phyloP scores from a whole-genome alignment of 2,329 filamentous ascomycete species.

The Sporothrix phasma region DNA sequence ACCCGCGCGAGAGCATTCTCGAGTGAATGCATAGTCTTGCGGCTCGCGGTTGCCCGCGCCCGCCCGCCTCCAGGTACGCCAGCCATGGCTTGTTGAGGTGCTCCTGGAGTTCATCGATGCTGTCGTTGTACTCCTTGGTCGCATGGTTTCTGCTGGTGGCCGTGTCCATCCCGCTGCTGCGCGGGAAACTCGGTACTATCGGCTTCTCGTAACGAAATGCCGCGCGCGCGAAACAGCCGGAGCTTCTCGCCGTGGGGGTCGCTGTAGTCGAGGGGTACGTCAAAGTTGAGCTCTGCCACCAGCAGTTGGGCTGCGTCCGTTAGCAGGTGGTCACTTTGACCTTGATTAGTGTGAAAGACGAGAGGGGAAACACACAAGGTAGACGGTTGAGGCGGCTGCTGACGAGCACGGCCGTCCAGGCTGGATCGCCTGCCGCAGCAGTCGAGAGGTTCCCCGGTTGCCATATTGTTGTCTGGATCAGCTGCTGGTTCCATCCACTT shows the following conservation, averaged over 20 bases:
- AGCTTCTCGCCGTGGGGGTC: constrained; percentile 52
- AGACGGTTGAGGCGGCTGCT: constrained; percentile 12
- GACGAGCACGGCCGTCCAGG: constrained; percentile 10
- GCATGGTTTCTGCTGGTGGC: constrained; percentile 6
- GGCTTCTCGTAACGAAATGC: constrained; percentile 56
- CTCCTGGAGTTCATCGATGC: constrained; percentile 10
- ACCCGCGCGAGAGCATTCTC: constrained; percentile 66
- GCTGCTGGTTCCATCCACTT: background rate
- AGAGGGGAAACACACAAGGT: constrained; percentile 8
- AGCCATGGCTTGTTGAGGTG: constrained; percentile 43
- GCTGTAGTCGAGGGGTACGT: constrained; percentile 71
- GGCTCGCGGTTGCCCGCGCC: constrained; percentile 68
- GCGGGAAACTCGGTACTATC: constrained; percentile 37
- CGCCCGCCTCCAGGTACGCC: constrained; percentile 77
- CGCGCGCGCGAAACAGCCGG: constrained; percentile 67
- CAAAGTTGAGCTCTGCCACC: constrained; percentile 76
- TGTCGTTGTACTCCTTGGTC: background rate
- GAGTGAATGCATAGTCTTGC: constrained; percentile 62
- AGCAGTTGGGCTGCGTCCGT: constrained; percentile 47
- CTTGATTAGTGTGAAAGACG: background rate
- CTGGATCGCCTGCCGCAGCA: background rate
- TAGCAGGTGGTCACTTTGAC: background rate
- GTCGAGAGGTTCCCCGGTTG: background rate
- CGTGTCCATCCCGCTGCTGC: background rate
- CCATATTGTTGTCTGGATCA: background rate